These are phyloP conservation scores for Talaromyces sp. DNA, from an alignment of 2,329 filamentous ascomycete species.

Conservation along the genomic window DNA sequence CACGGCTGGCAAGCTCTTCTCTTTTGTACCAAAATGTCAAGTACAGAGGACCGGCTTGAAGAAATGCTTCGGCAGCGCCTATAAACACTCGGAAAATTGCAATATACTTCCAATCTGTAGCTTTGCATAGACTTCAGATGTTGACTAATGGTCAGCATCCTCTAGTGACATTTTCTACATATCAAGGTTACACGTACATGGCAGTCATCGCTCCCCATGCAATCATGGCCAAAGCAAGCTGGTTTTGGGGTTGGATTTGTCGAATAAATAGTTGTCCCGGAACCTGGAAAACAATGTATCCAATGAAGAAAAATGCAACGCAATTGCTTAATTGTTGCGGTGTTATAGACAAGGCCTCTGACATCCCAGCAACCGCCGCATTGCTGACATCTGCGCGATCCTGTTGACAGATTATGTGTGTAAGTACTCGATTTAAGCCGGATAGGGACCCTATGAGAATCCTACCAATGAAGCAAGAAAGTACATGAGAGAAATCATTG, in stretches of 20 bases:
- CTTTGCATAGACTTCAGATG: not conserved
- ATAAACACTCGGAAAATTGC: not conserved
- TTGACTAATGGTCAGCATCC: not conserved
- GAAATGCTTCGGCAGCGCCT: constrained; percentile 1
- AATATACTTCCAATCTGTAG: not conserved
- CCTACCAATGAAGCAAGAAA: constrained; percentile 1
- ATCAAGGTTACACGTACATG: not conserved
- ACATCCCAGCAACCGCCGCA: constrained; percentile 2
- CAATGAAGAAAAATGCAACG: constrained; percentile 5
- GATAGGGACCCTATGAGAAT: not conserved
- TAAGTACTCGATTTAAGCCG: not conserved
- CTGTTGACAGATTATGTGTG: not conserved
- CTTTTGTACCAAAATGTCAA: constrained; percentile 5
- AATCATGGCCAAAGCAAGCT: not conserved
- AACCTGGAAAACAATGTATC: constrained; percentile 1
- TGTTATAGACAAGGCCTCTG: not conserved
- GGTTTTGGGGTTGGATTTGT: not conserved
- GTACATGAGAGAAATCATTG: constrained; percentile 2
- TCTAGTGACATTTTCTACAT: not conserved
- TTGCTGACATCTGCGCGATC: constrained; percentile 5
- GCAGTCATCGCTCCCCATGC: not conserved
- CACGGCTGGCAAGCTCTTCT: constrained; percentile 15
- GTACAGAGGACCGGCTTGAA: constrained; percentile 35
- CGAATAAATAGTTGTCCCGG: not conserved
- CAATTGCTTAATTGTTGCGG: not conserved